Evolutionary conservation across 148 eudicot genomes (phyloP).

Genomic region (Hydrangea macrophylla): DNA sequence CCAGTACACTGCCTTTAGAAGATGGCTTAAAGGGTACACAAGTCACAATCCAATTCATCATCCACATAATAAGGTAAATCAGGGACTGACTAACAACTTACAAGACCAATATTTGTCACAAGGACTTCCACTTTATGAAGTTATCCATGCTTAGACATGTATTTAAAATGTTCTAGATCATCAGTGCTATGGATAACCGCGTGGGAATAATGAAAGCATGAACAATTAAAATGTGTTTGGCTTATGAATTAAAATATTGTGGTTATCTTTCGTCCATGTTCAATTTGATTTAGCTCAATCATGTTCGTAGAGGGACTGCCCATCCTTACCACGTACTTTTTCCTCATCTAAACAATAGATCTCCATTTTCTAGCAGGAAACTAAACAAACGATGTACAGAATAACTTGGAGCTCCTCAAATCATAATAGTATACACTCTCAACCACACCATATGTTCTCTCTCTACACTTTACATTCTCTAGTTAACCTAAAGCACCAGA

Average conservation of each 20-base stretch:
- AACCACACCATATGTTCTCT: not conserved
- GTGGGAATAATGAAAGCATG: not conserved
- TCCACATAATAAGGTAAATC: not conserved
- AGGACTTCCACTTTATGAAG: no score
- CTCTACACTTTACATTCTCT: not conserved
- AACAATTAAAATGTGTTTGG: not conserved
- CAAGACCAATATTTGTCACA: no score
- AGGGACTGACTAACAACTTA: not conserved
- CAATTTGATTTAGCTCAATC: not conserved
- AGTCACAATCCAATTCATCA: not conserved
- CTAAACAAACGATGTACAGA: not conserved
- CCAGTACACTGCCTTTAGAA: conserved; percentile 1
- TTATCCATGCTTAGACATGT: no score
- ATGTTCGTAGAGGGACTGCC: not conserved
- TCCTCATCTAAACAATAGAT: not conserved
- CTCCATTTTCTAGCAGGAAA: not conserved
- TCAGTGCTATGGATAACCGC: no score
- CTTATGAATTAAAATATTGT: no score
- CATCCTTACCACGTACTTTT: not conserved
- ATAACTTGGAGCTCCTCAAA: no score
- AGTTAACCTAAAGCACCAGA: not conserved
- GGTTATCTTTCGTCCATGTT: not conserved
- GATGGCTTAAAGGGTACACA: not conserved
- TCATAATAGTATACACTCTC: no score
- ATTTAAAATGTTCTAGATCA: no score